Base-by-base conservation (phyloP, 2,329 filamentous ascomycete genomes). In the Karstenula rhodostoma region DNA sequence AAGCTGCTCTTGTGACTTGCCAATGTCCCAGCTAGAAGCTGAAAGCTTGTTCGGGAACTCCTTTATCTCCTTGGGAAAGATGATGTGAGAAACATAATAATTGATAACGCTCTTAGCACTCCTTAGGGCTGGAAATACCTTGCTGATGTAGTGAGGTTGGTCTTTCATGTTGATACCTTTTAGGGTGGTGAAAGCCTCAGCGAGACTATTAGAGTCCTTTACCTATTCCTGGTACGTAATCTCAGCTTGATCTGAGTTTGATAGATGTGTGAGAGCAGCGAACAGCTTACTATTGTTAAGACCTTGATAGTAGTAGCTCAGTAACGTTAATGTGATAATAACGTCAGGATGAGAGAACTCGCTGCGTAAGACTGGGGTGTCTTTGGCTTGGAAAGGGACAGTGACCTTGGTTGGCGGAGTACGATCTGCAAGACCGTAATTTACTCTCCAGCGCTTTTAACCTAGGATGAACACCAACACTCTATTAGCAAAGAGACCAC, bases 261-360 rank as follows among this genome's bases (percentile, higher is more conserved):
- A 29, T 0, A 91, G 76, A 13, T 82, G 76, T 0, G 71, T 55
- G 4, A 91, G 83, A 0, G 77, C 74, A 0, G 74, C 61, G 8
- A 81, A 80, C 0, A 91, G 67, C 0, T 89, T 80, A 0, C 82
- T 68, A 15, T 87, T 70, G 0, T 57, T 62, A 0, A 91, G 78
- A 0, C 89, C 88, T 0, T 77, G 76, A 53, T 91, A 89, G 67
- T 93, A 93, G 67, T 90, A 91, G 0, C 84, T 82, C 0, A 93
- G 75, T 13, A 85, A 88, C 0, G 89, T 92, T 1, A 92, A 78
- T 0, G 87, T 33, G 3, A 92, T 88, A 0, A 86, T 82, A 0
- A 90, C 87, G 65, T 92, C 85, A 0, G 89, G 87, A 64, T 93
- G 89, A 0, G 87, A 86, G 69, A 85, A 92, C 66, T 92, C 89